Evolutionary conservation across 2,329 filamentous ascomycete genomes (phyloP), one percentile per base, ranked within the genome.

Genomic region (Xylaria sp.): DNA sequence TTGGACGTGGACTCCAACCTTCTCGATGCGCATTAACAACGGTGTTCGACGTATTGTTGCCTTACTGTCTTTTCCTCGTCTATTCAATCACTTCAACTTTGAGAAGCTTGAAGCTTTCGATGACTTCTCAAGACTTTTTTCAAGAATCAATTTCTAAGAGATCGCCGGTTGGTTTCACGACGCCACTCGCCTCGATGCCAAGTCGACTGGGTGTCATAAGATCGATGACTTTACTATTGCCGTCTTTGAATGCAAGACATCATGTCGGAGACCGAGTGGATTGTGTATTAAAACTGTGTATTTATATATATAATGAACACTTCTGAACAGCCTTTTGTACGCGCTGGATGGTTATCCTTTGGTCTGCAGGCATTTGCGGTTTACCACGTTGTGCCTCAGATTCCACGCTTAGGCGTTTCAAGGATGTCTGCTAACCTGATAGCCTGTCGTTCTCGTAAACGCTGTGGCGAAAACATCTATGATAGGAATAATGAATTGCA

Each of bases 201-300:
- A 46, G 25, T 10, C 10, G 15, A 36, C 4, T 12, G 15, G 3
- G 25, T 45, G 30, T 46, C 48, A 23, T 32, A 20, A 41, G 9
- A n/a, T 28, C 9, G 15, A 41, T 9, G 12, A n/a, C 46, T 43
- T 41, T 25, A 39, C 30, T 6, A 56, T 64, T 13, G 52, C 10
- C 12, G 32, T 18, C 46, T 36, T 39, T 9, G 7, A 61, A 39
- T 18, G 34, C 43, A 41, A 52, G 48, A 10, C 23, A 6, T 30
- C n/a, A 9, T 39, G 18, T 52, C 30, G 23, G 23, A 28, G 8
- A 45, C 4, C n/a, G 45, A 46, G 15, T 23, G 12, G 23, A 12
- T 23, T 25, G 9, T 46, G 57, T 66, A 50, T 50, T 15, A 52
- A 53, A 58, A 36, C 15, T 10, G 28, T 68, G 58, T 68, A 53